Evolutionary conservation across 2,329 filamentous ascomycete species (phyloP), one percentile per base, ranked within the genome.

Genomic region (Plenodomus biglobosus): DNA sequence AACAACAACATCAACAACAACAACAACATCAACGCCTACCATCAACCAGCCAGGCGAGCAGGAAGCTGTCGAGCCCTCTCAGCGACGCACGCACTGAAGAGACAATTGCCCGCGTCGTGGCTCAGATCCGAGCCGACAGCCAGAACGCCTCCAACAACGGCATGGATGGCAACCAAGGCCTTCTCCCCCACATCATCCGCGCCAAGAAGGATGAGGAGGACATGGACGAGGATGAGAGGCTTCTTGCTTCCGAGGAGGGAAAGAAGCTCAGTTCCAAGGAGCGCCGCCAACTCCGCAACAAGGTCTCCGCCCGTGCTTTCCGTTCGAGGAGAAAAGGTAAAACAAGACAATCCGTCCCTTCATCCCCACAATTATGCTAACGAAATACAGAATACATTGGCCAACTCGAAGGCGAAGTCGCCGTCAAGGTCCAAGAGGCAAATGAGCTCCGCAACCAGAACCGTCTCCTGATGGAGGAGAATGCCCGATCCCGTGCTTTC

Each of bases 191-290:
- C 68, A 82, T 90, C 61, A 79, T 86, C 41, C 86, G 86, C 55
- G 75, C 83, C 55, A 92, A 86, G 80, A 97, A 97, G 80, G 91
- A 96, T 38, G 92, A 97, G 65, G 92, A 96, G 53, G 92, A 97
- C 44, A 97, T 99, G 92, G 94, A 99, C 62, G 92, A 96, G 72
- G 94, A 97, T 64, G 94, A 97, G 79, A 83, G 90, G 59, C 80
- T 96, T 8, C 80, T 96, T 40, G 90, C 90, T n/a, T 96, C 91
- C 52, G 94, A 99, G 66, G 92, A 96, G 75, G 94, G 92, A 65
- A 99, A 99, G 85, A 96, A 96, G 79, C 82, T 99, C n/a, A 94
- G 86, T 75, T 95, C 90, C 79, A 97, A 97, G 77, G 92, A 97
- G 75, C 86, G 94, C 52, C 86, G 94, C 59, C 94, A 97, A 74